Base-by-base conservation (phyloP, 2,329 filamentous ascomycete species). In the Exophiala xenobiotica region DNA sequence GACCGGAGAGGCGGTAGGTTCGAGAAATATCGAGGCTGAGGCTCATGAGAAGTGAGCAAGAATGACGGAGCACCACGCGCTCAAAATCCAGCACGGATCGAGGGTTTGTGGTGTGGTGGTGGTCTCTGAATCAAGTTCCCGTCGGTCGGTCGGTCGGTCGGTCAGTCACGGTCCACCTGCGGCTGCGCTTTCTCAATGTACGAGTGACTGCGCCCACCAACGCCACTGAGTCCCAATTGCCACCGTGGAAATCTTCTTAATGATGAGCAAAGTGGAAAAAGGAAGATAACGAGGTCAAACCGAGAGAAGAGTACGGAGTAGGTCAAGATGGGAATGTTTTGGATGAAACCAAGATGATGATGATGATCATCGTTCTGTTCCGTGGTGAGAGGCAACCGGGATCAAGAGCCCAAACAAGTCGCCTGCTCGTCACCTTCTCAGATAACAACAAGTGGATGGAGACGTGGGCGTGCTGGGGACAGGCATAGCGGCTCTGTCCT, bases 1-100 rank as follows among this genome's bases (percentile, higher is more conserved):
- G 20, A 47, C 41, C 26, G 31, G 37, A 29, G 24, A 45, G 16
- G 31, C 37, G 49, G 49, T 19, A 27, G 29, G 26, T 23, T 42
- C 18, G 37, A 43, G 16, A 27, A 19, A 27, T 22, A 24, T 18
- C 38, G 38, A 40, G 8, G 11, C 7, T n/a, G 38, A 40, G 19
- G 19, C 8, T 40, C 38, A 52, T 43, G 18, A 37, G 31, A 35
- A 7, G 19, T 39, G 23, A 37, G 20, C 14, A 12, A 48, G 12
- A 27, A 41, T 39, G 29, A 46, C 44, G 3, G 29, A 14, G 11
- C 2, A 14, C 5, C 14, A 33, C 18, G 29, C 29, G 29, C 29
- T 3, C n/a, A 3, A 16, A 33, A 4, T 14, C 5, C n/a, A 33
- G 6, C 29, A 33, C 29, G 29, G n/a, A 33, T 33, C 12, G n/a